Base-by-base conservation (phyloP, 495 filamentous ascomycete genomes). In the Podospora pseudoanserina region DNA sequence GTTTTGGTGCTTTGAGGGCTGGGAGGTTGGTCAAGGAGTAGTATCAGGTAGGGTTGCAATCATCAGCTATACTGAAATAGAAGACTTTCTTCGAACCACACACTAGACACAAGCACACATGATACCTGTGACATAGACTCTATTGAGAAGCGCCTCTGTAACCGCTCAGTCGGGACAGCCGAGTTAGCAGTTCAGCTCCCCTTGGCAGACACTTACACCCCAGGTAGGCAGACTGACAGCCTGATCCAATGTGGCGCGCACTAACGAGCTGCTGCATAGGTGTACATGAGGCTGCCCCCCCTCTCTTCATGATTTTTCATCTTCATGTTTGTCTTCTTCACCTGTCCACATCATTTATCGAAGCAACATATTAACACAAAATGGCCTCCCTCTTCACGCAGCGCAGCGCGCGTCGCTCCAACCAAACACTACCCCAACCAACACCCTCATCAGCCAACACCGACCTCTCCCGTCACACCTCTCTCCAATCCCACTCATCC, bases 1-100 rank as follows among this genome's bases (percentile, higher is more conserved):
- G 55, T 26, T 61, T 68, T 58, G 34, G 3, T 20, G 65, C 60
- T 6, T 49, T 71, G 23, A 53, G 65, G 57, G 39, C 30, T 4
- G 69, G 69, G 56, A 63, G 61, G 32, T 19, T 63, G 28, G 32
- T 44, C 5, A 63, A 63, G 32, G 61, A 63, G 32, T 49, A 49
- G 15, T 49, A 49, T 49, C 2, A 2, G 39, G 13, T 49, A 49
- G 6, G 2, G 7, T 49, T 49, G 2, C 39, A 49, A 13, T 11
- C 9, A 49, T 49, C 5, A 3, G 0, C 9, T 13, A 49, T 16
- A 49, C 39, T 13, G 39, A 49, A 49, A 49, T 49, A 11, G 30
- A 32, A 32, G 30, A 23, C 7, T 4, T 32, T 32, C 30, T 32
- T 16, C 13, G 13, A 49, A 49, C 39, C 39, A 39, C 34, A 39